Evolutionary conservation across 1,284 basidiomycete genomes (phyloP).

Genomic region (Lignosus rhinocerotis): DNA sequence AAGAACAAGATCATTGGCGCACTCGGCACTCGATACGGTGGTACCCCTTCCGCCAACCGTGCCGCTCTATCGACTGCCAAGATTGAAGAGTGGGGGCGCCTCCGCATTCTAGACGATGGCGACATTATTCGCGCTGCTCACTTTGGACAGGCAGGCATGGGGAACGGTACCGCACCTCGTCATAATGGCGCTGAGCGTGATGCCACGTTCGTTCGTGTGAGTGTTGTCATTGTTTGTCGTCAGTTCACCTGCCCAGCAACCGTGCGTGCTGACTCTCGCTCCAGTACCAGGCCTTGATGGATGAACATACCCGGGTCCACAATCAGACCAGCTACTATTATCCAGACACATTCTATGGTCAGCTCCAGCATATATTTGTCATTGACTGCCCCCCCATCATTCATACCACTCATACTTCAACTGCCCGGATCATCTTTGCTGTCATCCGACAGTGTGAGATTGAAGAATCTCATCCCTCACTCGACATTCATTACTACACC

Average conservation of each 20-base stretch:
- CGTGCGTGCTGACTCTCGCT: not conserved
- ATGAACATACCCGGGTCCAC: not conserved
- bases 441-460: not conserved
- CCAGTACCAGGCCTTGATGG: constrained; percentile 8
- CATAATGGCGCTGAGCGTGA: not conserved
- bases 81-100: not conserved
- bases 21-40: not conserved
- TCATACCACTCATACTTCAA: not conserved
- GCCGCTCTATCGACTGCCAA: not conserved
- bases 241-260: not conserved
- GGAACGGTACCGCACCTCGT: too few species aligned
- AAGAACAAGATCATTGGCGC: not conserved
- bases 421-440: not conserved
- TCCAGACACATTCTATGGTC: constrained; percentile 11
- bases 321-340: not conserved
- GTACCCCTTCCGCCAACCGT: not conserved
- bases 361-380: constrained; percentile 1
- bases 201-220: constrained; percentile 10
- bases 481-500: constrained; percentile 20
- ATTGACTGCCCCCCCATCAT: not conserved
- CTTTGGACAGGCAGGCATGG: not conserved
- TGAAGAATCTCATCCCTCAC: not conserved
- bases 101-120: not conserved
- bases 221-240: not conserved
- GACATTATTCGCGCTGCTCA: not conserved